These are phyloP conservation scores for Boletus vinaceobasis DNA, from an alignment of 768 basidiomycete genomes.

Conservation along the genomic window DNA sequence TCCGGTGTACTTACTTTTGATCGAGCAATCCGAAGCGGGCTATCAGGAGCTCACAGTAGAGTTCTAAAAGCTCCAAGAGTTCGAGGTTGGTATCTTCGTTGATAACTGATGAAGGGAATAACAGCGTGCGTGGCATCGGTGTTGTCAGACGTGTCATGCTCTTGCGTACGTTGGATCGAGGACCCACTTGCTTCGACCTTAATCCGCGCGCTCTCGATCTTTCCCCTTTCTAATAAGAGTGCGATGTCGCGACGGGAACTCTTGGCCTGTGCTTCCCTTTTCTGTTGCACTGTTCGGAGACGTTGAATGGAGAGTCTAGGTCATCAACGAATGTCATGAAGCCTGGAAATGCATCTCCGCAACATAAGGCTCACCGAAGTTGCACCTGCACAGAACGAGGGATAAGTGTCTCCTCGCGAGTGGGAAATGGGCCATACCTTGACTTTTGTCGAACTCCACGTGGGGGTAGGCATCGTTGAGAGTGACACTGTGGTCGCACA, in stretches of 20 bases:
- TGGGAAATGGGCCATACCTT: conserved; percentile 37
- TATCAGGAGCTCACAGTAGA: conserved; percentile 91
- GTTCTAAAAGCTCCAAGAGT: conserved; percentile 85
- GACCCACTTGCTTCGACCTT: conserved; percentile 79
- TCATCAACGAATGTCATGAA: conserved; percentile 4
- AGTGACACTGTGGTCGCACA: neutral
- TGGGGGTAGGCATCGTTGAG: conserved; percentile 26
- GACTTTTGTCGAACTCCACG: conserved; percentile 63
- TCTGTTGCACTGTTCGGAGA: conserved; percentile 82
- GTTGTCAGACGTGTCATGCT: conserved; percentile 13
- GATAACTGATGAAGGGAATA: conserved; percentile 50
- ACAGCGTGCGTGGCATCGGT: conserved; percentile 11
- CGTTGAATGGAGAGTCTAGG: conserved; percentile 80
- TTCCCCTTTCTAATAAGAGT: conserved; percentile 70
- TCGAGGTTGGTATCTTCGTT: conserved; percentile 85
- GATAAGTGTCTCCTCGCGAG: conserved; percentile 5
- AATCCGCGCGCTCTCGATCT: conserved; percentile 80
- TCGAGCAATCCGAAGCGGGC: conserved; percentile 92
- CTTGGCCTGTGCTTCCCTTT: conserved; percentile 86
- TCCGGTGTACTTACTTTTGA: conserved; percentile 53
- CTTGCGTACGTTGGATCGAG: conserved; percentile 3
- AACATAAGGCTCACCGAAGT: conserved; percentile 36
- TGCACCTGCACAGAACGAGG: conserved; percentile 37
- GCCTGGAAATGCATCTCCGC: neutral
- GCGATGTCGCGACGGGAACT: conserved; percentile 76